Evolutionary conservation across 75 land plant species (phyloP), one percentile per base, ranked within the genome.

Genomic region (Isoetes taiwanensis): DNA sequence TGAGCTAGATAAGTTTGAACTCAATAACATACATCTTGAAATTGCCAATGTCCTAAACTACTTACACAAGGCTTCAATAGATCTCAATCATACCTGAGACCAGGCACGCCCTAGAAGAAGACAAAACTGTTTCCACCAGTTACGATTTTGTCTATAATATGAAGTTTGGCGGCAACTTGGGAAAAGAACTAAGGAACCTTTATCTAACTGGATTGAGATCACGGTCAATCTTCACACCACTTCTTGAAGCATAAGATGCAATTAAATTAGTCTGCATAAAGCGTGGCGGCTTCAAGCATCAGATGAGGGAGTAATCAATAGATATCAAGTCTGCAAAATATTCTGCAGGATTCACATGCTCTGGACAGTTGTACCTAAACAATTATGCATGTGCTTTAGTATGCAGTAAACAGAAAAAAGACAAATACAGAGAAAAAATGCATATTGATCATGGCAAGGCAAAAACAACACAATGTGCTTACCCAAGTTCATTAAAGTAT

Each of bases 21-120:
- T n/a, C n/a, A n/a, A n/a, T n/a, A n/a, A n/a, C n/a, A n/a, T n/a
- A n/a, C n/a, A n/a, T n/a, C n/a, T n/a, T n/a, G n/a, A n/a, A n/a
- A n/a, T n/a, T n/a, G n/a, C n/a, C n/a, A n/a, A n/a, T n/a, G n/a
- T n/a, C n/a, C n/a, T n/a, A n/a, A n/a, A n/a, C n/a, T n/a, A n/a
- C n/a, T n/a, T n/a, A n/a, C n/a, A n/a, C n/a, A n/a, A n/a, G n/a
- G n/a, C n/a, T n/a, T n/a, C n/a, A n/a, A n/a, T n/a, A n/a, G n/a
- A n/a, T n/a, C n/a, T n/a, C n/a, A n/a, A n/a, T n/a, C n/a, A 3
- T 43, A 90, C 97, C 91, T 94, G 99, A 83, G 82, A 67, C 99
- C 99, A 94, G 54, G 99, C 99, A 31, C 99, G 90, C 56, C 71
- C 79, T 20, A 94, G 78, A 26, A 94, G 73, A 64, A 94, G 62